Conservation (phyloP, 495 filamentous ascomycete species). For the Lophiotrema nucula region DNA sequence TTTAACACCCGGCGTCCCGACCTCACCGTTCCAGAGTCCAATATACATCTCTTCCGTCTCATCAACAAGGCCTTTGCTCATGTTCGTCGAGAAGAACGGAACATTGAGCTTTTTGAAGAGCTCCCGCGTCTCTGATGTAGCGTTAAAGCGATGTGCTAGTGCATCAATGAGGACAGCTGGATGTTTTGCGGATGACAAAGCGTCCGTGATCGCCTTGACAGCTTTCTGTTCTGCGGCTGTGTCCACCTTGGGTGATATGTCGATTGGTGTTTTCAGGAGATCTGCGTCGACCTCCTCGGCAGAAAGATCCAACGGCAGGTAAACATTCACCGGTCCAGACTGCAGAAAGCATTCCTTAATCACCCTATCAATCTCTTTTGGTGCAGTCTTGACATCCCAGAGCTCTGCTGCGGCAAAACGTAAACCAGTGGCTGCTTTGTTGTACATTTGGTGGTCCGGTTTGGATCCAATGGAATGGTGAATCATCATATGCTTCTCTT, state of each 20-base stretch:
- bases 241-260: conserved; percentile 35
- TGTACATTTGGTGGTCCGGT: conserved; percentile 40
- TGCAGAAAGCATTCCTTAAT: conserved; percentile 42
- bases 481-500: conserved; percentile 43
- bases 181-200: conserved; percentile 37
- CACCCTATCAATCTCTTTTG: conserved; percentile 43
- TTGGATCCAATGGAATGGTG: conserved; percentile 42
- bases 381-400: conserved; percentile 37
- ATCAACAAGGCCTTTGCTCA: conserved; percentile 42
- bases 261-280: conserved; percentile 37
- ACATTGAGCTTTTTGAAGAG: conserved; percentile 29
- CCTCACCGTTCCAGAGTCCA: conserved; percentile 39
- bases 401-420: conserved; percentile 40
- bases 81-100: conserved; percentile 37
- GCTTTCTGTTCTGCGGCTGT: conserved; percentile 34
- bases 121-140: conserved; percentile 28
- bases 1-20: conserved; percentile 31
- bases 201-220: conserved; percentile 29
- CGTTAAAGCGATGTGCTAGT: conserved; percentile 37
- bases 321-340: conserved; percentile 43
- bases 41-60: conserved; percentile 38
- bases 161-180: conserved; percentile 40
- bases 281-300: conserved; percentile 34
- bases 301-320: conserved; percentile 43
- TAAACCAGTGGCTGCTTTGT: conserved; percentile 37